A percentile compares a stretch with the other conserved stretches of the same genome.
These are phyloP conservation scores for Chlorokybus atmophyticus DNA, from an alignment of 139 green algal species.

Conservation along the genomic window DNA sequence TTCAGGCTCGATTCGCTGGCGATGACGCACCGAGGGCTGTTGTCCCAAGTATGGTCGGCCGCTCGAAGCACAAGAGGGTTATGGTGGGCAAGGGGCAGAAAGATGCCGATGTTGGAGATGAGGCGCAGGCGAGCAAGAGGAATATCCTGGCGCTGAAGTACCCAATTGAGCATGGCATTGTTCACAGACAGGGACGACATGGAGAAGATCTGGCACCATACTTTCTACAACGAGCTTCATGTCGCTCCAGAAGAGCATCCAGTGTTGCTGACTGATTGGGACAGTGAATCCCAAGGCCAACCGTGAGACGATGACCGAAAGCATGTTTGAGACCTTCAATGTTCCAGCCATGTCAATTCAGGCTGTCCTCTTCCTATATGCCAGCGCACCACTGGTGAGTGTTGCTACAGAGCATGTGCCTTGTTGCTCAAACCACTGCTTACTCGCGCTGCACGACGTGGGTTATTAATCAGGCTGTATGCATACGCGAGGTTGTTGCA, in stretches of 20 bases:
- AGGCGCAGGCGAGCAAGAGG: constrained; percentile 38
- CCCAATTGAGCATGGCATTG: constrained; percentile 42
- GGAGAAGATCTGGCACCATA: constrained; percentile 47
- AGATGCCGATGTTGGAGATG: constrained; percentile 33
- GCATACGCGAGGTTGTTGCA: neutral
- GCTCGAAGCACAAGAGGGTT: constrained; percentile 25
- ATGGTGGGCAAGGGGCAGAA: constrained; percentile 42
- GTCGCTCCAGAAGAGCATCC: constrained; percentile 39
- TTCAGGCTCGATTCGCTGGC: constrained; percentile 35
- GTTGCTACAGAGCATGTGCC: neutral
- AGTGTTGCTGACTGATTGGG: constrained; percentile 34
- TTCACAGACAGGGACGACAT: constrained; percentile 49
- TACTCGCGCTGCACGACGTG: neutral
- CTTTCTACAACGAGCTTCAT: constrained; percentile 47
- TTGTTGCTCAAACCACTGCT: neutral
- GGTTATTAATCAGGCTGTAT: neutral
- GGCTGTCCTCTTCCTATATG: constrained; percentile 36
- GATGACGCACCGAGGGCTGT: constrained; percentile 37
- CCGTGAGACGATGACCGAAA: constrained; percentile 41
- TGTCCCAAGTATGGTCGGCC: constrained; percentile 38
- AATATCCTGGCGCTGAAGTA: constrained; percentile 42
- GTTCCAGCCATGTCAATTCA: constrained; percentile 37
- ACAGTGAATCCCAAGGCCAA: constrained; percentile 40
- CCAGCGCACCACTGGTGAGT: constrained; percentile 24
- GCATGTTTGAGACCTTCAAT: constrained; percentile 50